phyloP scores from a whole-genome alignment of 2,329 filamentous ascomycete genomes.

The Pyrenophora teres region DNA sequence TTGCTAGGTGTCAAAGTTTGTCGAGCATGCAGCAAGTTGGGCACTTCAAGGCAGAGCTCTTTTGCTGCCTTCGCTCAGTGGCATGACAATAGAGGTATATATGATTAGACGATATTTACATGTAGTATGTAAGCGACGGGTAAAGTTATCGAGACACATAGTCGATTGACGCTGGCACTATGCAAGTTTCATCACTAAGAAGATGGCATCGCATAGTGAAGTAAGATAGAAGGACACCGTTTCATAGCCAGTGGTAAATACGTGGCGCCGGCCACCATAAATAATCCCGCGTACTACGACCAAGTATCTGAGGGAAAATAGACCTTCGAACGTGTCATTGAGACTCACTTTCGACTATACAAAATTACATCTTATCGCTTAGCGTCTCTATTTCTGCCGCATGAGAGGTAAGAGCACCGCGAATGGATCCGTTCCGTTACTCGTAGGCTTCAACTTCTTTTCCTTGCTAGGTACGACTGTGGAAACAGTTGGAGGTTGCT shows the following conservation, averaged over 20 bases:
- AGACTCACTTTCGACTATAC: not conserved
- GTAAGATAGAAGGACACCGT: too few relatives aligned
- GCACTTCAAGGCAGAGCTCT: constrained; percentile 47
- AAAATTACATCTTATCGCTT: not conserved
- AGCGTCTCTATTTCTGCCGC: not conserved
- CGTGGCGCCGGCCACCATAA: too few relatives aligned
- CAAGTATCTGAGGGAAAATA: not conserved
- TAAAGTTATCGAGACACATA: too few relatives aligned
- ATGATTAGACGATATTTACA: too few relatives aligned
- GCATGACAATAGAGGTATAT: too few relatives aligned
- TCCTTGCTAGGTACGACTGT: not conserved
- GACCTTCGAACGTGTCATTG: too few relatives aligned
- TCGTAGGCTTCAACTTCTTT: not conserved
- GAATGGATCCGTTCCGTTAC: constrained; percentile 3
- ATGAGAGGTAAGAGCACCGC: not conserved
- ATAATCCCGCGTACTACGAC: not conserved
- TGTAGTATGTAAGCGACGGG: too few relatives aligned
- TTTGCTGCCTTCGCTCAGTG: too few relatives aligned
- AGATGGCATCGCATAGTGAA: too few relatives aligned
- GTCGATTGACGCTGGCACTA: too few relatives aligned
- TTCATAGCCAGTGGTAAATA: too few relatives aligned
- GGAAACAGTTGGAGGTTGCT: not conserved
- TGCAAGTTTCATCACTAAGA: too few relatives aligned
- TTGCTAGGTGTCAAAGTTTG: not conserved
- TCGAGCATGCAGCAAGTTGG: not conserved